Base-by-base conservation (phyloP, 2,329 filamentous ascomycete genomes). In the Monilinia laxa region DNA sequence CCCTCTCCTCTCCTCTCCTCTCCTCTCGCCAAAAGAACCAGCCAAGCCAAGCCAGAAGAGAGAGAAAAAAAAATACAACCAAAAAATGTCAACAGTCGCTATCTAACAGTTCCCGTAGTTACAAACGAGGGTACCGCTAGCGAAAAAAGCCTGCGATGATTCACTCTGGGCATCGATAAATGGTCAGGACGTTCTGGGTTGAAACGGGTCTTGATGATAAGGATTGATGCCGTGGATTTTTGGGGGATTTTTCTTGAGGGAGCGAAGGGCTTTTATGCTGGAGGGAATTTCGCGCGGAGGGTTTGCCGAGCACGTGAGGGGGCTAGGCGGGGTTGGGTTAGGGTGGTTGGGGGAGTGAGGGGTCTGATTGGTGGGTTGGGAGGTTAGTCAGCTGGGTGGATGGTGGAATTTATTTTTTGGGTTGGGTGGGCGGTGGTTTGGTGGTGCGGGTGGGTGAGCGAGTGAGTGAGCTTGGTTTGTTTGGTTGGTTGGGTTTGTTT, bases 91-190 rank as follows among this genome's bases (percentile, higher is more conserved):
- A 84, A 90, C 92, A 92, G 88, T 87, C 87, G 86, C 93, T 96
- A 97, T 97, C 93, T 96, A 97, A 94, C 92, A 85, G 90, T 88
- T 89, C 90, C 89, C 73, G 91, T 92, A 87, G 79, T 78, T 78
- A 35, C 42, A 66, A 45, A 80, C 81, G 73, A 91, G 93, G 92
- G 91, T 89, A 89, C 91, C 87, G 93, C 91, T 97, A 97, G 93
- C 93, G 93, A 93, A 96, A 93, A 93, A 91, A 91, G 90, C 90
- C 90, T 91, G 90, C 88, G 81, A 78, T 76, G 74, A 62, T 80
- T 90, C 82, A 78, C 78, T 97, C 91, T 97, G 78, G 91, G 91
- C 93, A 95, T 87, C 82, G 80, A 80, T 87, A 85, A 95, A 97
- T 97, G 93, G 88, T 93, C 92, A 92, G 85, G 85, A 89, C 87